These are phyloP conservation scores for Ustilago xerochloae DNA, from an alignment of 1,284 basidiomycete genomes.

Conservation along the genomic window DNA sequence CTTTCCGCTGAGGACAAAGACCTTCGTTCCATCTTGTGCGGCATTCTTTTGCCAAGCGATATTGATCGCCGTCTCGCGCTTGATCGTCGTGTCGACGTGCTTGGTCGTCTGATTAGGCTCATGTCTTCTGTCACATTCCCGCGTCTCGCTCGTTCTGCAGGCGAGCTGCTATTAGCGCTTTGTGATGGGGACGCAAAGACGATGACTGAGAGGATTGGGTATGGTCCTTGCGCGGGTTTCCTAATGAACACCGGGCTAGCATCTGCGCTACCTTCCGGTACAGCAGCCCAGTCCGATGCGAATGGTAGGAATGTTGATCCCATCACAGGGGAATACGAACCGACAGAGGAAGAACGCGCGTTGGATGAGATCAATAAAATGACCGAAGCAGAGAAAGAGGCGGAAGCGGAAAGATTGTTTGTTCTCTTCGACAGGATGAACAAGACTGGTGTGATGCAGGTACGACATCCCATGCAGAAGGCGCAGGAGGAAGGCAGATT, in stretches of 20 bases:
- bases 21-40: slow-evolving; percentile 11
- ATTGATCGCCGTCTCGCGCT: slow-evolving; percentile 44
- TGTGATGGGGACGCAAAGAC: slow-evolving; percentile 41
- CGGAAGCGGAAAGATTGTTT: slow-evolving; percentile 57
- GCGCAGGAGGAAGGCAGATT: slow-evolving; percentile 40
- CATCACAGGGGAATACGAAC: slow-evolving; percentile 56
- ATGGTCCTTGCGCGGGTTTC: slow-evolving; percentile 62
- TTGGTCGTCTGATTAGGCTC: slow-evolving; percentile 51
- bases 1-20: slow-evolving; percentile 41
- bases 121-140: slow-evolving; percentile 51
- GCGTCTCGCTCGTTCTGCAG: slow-evolving; percentile 47
- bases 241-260: slow-evolving; percentile 46
- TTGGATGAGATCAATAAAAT: slow-evolving; percentile 42
- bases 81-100: slow-evolving; percentile 49
- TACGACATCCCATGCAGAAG: slow-evolving; percentile 45
- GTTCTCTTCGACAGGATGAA: slow-evolving; percentile 61
- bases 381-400: slow-evolving; percentile 59
- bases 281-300: not conserved
- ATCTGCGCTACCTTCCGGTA: slow-evolving; percentile 37
- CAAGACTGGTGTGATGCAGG: slow-evolving; percentile 54
- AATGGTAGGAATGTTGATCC: slow-evolving; percentile 48
- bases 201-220: slow-evolving; percentile 55
- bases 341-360: slow-evolving; percentile 38
- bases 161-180: slow-evolving; percentile 54
- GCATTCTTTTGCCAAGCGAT: slow-evolving; percentile 43